Evolutionary conservation across 495 filamentous ascomycete species (phyloP).

Genomic region (Trypethelium eluteriae): DNA sequence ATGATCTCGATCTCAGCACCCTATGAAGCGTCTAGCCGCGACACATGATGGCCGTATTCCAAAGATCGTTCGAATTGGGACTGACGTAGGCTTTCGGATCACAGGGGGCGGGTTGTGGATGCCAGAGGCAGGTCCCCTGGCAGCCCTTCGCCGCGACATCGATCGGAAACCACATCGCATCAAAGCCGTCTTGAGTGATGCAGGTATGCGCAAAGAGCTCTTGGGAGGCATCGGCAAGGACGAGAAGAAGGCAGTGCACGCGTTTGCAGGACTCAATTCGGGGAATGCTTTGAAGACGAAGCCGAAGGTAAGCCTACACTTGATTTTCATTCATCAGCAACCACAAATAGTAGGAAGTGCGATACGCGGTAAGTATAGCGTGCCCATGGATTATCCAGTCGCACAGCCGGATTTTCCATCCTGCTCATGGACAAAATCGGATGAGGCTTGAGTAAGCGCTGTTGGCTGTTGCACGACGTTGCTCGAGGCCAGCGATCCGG

Average conservation of each 20-base stretch:
- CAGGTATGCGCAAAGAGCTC: slow-evolving; percentile 53
- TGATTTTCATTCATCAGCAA: slow-evolving; percentile 10
- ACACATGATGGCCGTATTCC: neutral
- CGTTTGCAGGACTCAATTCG: slow-evolving; percentile 59
- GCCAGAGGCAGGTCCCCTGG: slow-evolving; percentile 55
- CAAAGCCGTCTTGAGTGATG: slow-evolving; percentile 54
- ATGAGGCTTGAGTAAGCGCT: too few relatives aligned
- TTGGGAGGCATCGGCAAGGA: slow-evolving; percentile 49
- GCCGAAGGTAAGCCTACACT: slow-evolving; percentile 58
- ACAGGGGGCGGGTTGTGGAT: slow-evolving; percentile 72
- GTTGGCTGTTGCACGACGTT: neutral
- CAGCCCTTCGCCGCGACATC: slow-evolving; percentile 61
- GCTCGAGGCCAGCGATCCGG: neutral
- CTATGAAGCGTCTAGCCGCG: neutral
- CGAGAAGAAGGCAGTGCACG: slow-evolving; percentile 54
- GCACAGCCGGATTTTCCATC: neutral
- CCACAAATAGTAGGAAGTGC: neutral
- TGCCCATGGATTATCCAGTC: neutral
- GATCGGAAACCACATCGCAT: slow-evolving; percentile 60
- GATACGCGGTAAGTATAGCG: neutral
- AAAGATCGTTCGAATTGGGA: neutral
- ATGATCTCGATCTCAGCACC: neutral
- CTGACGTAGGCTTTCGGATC: neutral
- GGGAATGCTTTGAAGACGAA: slow-evolving; percentile 73
- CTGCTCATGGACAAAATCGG: neutral